A percentile compares a stretch with the other conserved stretches of the same genome.
phyloP scores from a whole-genome alignment of 2,329 filamentous ascomycete species.

The Colletotrichum caudatum region DNA sequence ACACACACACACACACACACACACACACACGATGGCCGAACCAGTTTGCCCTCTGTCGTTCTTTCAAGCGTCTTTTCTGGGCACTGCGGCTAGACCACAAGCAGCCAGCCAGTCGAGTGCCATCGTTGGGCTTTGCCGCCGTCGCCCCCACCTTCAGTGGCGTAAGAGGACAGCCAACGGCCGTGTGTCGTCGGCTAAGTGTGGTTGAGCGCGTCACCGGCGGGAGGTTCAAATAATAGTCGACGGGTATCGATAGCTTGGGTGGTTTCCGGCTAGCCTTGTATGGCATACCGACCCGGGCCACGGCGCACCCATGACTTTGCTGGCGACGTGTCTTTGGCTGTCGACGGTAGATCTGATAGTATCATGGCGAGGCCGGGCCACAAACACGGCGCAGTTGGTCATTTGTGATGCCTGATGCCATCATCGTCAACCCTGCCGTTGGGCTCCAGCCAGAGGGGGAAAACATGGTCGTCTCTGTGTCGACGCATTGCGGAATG shows the following conservation, averaged over 20 bases:
- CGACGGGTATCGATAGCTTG: background rate
- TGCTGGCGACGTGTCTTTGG: conserved; percentile 40
- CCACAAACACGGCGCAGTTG: conserved; percentile 12
- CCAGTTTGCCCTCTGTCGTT: conserved; percentile 10
- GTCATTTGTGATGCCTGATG: conserved; percentile 24
- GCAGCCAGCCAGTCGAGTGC: conserved; percentile 16
- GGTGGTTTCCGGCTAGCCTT: conserved; percentile 31
- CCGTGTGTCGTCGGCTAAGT: conserved; percentile 29
- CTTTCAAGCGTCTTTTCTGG: conserved; percentile 21
- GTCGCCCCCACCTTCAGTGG: background rate
- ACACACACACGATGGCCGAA: conserved; percentile 3
- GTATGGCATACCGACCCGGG: conserved; percentile 39
- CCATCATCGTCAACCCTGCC: conserved; percentile 26
- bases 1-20: background rate
- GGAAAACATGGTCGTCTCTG: background rate
- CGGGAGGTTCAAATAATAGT: conserved; percentile 32
- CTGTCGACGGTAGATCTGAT: conserved; percentile 28
- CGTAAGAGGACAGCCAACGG: conserved; percentile 21
- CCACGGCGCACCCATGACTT: conserved; percentile 37
- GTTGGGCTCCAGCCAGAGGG: conserved; percentile 23
- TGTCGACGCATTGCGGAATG: background rate
- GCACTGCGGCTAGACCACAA: conserved; percentile 25
- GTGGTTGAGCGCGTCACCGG: conserved; percentile 30
- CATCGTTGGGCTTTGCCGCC: conserved; percentile 8
- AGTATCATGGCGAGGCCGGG: conserved; percentile 28